phyloP scores from a whole-genome alignment of 2,329 filamentous ascomycete species.

The Paraphoma sp. region DNA sequence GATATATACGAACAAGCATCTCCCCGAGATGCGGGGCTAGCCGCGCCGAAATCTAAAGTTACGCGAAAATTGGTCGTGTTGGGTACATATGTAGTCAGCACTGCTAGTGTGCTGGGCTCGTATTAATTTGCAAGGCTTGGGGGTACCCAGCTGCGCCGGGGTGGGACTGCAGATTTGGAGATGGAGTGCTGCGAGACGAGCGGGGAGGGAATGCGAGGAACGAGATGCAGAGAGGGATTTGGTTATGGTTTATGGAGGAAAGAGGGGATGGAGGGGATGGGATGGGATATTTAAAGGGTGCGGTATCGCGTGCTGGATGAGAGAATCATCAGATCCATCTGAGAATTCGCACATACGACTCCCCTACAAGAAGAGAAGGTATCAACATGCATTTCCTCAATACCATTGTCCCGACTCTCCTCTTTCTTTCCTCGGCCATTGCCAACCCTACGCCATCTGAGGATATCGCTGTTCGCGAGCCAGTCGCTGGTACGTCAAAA shows the following conservation, averaged over 20 bases:
- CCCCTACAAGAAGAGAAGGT: too few relatives aligned
- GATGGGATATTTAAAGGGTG: neutral
- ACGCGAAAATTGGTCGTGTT: neutral
- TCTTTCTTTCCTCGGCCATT: neutral
- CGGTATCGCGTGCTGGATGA: too few relatives aligned
- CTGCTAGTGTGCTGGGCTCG: neutral
- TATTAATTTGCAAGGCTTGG: neutral
- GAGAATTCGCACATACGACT: too few relatives aligned
- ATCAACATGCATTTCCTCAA: neutral
- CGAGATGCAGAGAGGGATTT: neutral
- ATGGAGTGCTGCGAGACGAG: neutral
- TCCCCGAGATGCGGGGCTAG: neutral
- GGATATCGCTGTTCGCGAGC: neutral
- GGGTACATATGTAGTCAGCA: too few relatives aligned
- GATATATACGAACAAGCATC: neutral
- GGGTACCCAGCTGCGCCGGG: too few relatives aligned
- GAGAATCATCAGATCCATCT: too few relatives aligned
- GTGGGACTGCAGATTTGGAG: too few relatives aligned
- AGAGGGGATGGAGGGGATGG: neutral
- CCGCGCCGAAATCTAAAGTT: neutral
- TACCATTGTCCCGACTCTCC: neutral
- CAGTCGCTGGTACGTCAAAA: too few relatives aligned
- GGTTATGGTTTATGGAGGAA: neutral
- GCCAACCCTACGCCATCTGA: neutral
- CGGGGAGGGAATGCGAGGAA: neutral